Evolutionary conservation across 768 basidiomycete genomes (phyloP).

Genomic region (Naematelia aurantialba): DNA sequence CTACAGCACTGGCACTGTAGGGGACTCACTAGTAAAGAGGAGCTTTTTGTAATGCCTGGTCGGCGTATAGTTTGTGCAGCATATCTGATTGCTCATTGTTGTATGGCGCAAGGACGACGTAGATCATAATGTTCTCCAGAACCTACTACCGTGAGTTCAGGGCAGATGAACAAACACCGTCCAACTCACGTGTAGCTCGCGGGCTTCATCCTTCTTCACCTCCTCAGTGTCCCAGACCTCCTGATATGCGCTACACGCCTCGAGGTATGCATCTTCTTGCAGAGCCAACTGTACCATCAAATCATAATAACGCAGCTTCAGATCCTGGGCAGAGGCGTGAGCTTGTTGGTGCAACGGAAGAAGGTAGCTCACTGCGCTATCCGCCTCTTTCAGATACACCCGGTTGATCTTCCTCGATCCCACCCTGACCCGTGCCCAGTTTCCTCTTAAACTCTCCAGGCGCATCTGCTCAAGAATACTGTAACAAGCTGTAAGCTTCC

Average conservation of each 20-base stretch:
- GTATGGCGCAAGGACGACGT: slow-evolving; percentile 86
- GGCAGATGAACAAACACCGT: too few species aligned
- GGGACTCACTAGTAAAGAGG: slow-evolving; percentile 71
- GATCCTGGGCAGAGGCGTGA: slow-evolving; percentile 60
- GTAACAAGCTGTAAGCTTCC: neutral
- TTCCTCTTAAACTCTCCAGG: slow-evolving; percentile 56
- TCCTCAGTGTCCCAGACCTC: slow-evolving; percentile 97
- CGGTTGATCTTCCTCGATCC: slow-evolving; percentile 92
- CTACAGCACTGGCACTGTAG: too few species aligned
- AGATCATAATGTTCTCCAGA: slow-evolving; percentile 90
- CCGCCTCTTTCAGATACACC: slow-evolving; percentile 80
- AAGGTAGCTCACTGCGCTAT: slow-evolving; percentile 66
- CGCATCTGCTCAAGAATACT: slow-evolving; percentile 94
- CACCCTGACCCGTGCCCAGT: slow-evolving; percentile 90
- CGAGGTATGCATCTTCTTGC: slow-evolving; percentile 77
- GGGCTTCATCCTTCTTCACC: slow-evolving; percentile 71
- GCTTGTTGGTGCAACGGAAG: neutral
- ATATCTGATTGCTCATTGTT: slow-evolving; percentile 97
- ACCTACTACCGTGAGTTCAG: slow-evolving; percentile 57
- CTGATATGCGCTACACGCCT: slow-evolving; percentile 90
- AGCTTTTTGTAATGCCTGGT: slow-evolving; percentile 74
- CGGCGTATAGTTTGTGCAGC: slow-evolving; percentile 76
- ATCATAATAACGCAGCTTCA: slow-evolving; percentile 93
- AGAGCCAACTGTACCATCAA: slow-evolving; percentile 94
- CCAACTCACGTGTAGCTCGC: slow-evolving; percentile 45